Conservation (phyloP, 257 asterid species). For the Salvia splendens region DNA sequence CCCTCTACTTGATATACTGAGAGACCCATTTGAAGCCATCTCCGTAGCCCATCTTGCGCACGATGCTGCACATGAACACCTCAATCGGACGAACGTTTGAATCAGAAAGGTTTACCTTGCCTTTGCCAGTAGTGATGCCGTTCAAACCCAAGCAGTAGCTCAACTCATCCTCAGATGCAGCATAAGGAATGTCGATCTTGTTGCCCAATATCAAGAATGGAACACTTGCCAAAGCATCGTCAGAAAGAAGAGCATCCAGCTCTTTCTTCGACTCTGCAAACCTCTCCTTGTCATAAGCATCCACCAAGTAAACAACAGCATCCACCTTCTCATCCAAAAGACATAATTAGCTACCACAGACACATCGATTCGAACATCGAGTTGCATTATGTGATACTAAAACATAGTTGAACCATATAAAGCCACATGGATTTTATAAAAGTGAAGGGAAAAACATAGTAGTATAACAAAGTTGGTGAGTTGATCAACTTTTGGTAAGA, state of each 20-base stretch:
- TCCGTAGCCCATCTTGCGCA: conserved; percentile 65
- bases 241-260: conserved; percentile 60
- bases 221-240: conserved; percentile 52
- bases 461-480: no score
- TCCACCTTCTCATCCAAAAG: conserved; percentile 44
- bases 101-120: conserved; percentile 47
- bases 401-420: neutral
- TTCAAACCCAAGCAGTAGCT: conserved; percentile 50
- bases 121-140: conserved; percentile 60
- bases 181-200: conserved; percentile 58
- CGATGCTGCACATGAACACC: conserved; percentile 70
- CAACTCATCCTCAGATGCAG: conserved; percentile 59
- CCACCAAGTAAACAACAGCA: conserved; percentile 59
- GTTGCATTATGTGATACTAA: neutral
- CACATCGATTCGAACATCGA: neutral
- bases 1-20: conserved; percentile 50
- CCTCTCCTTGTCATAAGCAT: conserved; percentile 60
- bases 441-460: no score
- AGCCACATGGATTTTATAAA: neutral
- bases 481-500: neutral
- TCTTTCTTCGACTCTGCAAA: conserved; percentile 61
- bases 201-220: conserved; percentile 60
- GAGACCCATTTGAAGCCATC: conserved; percentile 69
- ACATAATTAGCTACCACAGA: conserved; percentile 11
- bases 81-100: conserved; percentile 55